Base-by-base conservation (phyloP, 2,329 filamentous ascomycete species). In the Colletotrichum cordylinicola region DNA sequence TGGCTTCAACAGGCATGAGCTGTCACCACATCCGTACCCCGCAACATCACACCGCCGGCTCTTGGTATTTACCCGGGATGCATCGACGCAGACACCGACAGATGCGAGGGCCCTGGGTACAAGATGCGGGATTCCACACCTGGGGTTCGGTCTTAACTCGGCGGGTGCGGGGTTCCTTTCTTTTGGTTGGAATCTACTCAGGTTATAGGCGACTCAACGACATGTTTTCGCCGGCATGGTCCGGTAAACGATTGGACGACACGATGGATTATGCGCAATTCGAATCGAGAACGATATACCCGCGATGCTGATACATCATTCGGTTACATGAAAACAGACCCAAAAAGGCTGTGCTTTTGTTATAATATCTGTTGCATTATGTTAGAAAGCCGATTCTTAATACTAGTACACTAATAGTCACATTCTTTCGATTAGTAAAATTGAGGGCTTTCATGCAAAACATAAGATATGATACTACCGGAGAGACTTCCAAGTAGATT, bases 201-300 rank as follows among this genome's bases (percentile, higher is more conserved):
- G 29, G 58, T 31, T n/a, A 62, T n/a, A 18, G 9, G 31, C 2
- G n/a, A 62, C 4, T n/a, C 18, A 16, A 67, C 10, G 76, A 71
- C 37, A 52, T 76, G 61, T 70, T 39, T 66, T 62, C 6, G 31
- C 58, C 58, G 58, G 58, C 58, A 33, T 6, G 58, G 58, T 33
- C 29, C 58, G 58, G 58, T n/a, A 29, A 21, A 62, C 18, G 58
- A 62, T 15, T 21, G 27, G 29, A 62, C 58, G 58, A 62, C 27
- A 33, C 27, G 10, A 62, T 62, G 29, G 58, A 58, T 3, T 31
- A 58, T 58, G 55, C 13, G 55, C 55, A 31, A 31, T 29, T 58
- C 21, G 43, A 13, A 52, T 13, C 0, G 43, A 52, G 4, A 52
- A 52, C 43, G 43, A 52, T 52, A 52, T 52, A 21, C 43, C 43